Percentiles rank a stretch among this genome's conserved stretches.
phyloP scores from a whole-genome alignment of 1,284 basidiomycete genomes.

The Puccinia horiana region DNA sequence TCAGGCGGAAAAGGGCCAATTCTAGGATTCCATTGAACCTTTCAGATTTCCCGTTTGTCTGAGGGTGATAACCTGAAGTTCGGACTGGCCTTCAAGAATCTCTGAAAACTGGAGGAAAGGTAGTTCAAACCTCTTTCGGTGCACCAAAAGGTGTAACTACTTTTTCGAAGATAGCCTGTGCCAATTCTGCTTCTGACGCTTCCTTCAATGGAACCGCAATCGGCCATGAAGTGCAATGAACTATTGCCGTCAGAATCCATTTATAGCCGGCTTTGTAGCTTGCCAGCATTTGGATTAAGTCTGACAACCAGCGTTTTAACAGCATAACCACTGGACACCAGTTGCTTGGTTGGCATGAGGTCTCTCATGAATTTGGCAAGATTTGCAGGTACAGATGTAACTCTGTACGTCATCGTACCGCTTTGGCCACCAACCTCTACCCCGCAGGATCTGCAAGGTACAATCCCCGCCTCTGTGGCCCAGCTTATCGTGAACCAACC shows the following conservation, averaged over 20 bases:
- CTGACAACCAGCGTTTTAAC: neutral
- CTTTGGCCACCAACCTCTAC: too few relatives aligned
- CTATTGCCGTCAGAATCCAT: neutral
- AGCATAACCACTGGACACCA: neutral
- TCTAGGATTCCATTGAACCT: constrained; percentile 43
- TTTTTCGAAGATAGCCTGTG: neutral
- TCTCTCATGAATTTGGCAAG: neutral
- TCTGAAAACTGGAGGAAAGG: neutral
- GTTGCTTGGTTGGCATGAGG: constrained; percentile 7
- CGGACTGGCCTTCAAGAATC: neutral
- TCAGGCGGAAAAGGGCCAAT: neutral
- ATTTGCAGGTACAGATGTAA: neutral
- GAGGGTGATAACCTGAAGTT: constrained; percentile 47
- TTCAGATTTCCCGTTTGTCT: constrained; percentile 47
- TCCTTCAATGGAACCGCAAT: neutral
- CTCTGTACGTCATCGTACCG: too few relatives aligned
- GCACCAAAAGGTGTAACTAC: neutral
- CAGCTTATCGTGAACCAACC: too few relatives aligned
- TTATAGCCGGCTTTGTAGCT: neutral
- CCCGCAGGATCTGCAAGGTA: too few relatives aligned
- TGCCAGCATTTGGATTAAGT: neutral
- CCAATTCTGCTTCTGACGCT: neutral
- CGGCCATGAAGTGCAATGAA: neutral
- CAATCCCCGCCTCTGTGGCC: too few relatives aligned
- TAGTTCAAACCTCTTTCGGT: neutral